phyloP scores from a whole-genome alignment of 192 early-diverging fungal species.

The Geranomyces variabilis region DNA sequence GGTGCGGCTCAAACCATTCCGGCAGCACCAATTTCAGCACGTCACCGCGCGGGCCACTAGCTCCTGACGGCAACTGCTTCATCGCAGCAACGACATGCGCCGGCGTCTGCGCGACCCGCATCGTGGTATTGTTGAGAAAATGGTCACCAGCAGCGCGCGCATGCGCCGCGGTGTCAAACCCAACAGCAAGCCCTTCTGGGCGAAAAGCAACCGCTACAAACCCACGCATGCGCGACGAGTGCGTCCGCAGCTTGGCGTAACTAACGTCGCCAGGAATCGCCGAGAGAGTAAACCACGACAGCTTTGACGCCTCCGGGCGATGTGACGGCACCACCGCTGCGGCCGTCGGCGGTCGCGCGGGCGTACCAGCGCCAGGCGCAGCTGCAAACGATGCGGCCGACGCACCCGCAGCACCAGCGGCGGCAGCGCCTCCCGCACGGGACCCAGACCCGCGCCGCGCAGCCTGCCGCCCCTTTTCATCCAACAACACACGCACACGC shows the following conservation, averaged over 20 bases:
- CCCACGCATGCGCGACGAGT: slow-evolving; percentile 24
- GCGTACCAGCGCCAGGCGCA: too few species aligned
- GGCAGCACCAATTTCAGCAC: slow-evolving; percentile 4
- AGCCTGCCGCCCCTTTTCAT: not conserved
- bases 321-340: not conserved
- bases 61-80: not conserved
- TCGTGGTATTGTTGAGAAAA: slow-evolving; percentile 14
- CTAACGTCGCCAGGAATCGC: slow-evolving; percentile 23
- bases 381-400: not conserved
- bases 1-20: not conserved
- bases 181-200: slow-evolving; percentile 6
- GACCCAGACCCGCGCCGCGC: not conserved
- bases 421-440: not conserved
- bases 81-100: not conserved
- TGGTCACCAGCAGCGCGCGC: slow-evolving; percentile 10
- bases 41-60: not conserved
- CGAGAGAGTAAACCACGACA: slow-evolving; percentile 26
- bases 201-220: slow-evolving; percentile 26
- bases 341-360: not conserved
- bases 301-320: too few species aligned
- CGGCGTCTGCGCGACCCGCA: slow-evolving; percentile 18
- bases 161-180: not conserved
- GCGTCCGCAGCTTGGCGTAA: slow-evolving; percentile 14
- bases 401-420: not conserved
- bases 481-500: slow-evolving; percentile 18